Percentiles rank a stretch among this genome's conserved stretches.
These are phyloP conservation scores for Nakazawaea ishiwadae DNA, from an alignment of 805 yeast species.

Conservation along the genomic window DNA sequence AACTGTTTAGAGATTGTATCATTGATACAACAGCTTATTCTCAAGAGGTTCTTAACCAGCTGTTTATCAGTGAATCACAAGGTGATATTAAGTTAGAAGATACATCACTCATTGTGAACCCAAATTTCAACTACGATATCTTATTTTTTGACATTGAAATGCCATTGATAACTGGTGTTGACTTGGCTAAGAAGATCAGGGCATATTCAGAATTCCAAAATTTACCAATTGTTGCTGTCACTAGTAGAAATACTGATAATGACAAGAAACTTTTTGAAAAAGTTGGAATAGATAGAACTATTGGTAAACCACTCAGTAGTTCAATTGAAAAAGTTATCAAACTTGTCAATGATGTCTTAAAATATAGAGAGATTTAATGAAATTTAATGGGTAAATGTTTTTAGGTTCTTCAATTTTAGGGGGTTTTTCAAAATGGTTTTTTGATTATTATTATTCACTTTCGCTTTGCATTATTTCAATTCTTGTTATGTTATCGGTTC, in stretches of 20 bases:
- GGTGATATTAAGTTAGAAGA: conserved; percentile 4
- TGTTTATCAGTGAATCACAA: conserved; percentile 8
- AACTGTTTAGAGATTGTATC: conserved; percentile 29
- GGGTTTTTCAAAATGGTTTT: too few relatives aligned
- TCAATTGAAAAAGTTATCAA: not conserved
- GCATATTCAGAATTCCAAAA: conserved; percentile 13
- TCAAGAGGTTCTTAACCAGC: conserved; percentile 19
- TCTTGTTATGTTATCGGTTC: too few relatives aligned
- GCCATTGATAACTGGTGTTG: conserved; percentile 38
- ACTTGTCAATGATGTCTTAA: not conserved
- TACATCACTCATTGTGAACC: not conserved
- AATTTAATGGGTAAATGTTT: too few relatives aligned
- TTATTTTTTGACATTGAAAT: conserved; percentile 40
- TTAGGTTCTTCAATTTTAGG: too few relatives aligned
- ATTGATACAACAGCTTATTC: conserved; percentile 23
- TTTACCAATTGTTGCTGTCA: conserved; percentile 36
- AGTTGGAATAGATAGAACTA: conserved; percentile 36
- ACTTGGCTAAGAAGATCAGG: conserved; percentile 26
- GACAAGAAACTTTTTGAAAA: conserved; percentile 28
- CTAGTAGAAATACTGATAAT: conserved; percentile 26
- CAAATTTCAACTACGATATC: conserved; percentile 21
- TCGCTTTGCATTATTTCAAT: too few relatives aligned
- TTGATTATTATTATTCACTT: too few relatives aligned
- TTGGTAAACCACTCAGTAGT: conserved; percentile 31
- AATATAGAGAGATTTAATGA: not conserved